Evolutionary conservation across 2,329 filamentous ascomycete species (phyloP), one percentile per base, ranked within the genome.

Genomic region (Scytalidium sp.): DNA sequence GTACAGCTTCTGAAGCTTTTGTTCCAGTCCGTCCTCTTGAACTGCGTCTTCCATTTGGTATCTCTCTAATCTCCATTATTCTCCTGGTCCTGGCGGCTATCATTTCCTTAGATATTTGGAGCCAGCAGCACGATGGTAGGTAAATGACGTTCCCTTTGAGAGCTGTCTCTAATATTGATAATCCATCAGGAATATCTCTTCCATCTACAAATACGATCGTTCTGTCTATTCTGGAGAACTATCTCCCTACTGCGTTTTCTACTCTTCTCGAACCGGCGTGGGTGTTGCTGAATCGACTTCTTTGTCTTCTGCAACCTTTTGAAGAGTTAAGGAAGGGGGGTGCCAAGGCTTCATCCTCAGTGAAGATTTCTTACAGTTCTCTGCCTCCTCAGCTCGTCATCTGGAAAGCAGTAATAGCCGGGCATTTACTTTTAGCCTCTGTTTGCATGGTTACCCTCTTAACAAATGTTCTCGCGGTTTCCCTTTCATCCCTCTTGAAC

Each of bases 191-290:
- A 2, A 51, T 61, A 5, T 20, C 36, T 2, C 41, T 59, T 3
- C 57, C 60, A 4, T 53, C 55, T 5, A 46, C 13, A 1, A 60
- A 56, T 40, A 17, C 52, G 0, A 39, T 57, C 11, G 61, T 75
- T 0, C 49, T 67, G 0, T 68, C 73, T 3, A 32, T 75, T 0
- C 25, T 76, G 0, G 67, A 72, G 7, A 75, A 70, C 6, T 83
- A 82, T 44, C 61, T 83, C 0, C 81, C 81, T 0, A 83, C 78
- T 0, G 67, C 71, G 0, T 65, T 84, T 3, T 75, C 79, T 0
- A 84, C 81, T 0, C 46, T 83, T 0, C 66, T 83, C 0, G 81
- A 85, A 29, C 80, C 81, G 0, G 69, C 79, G 1, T 82, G 81
- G 75, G 63, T 81, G 0, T 57, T 83, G 0, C 50, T 85, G 0